Percentiles rank a stretch among this genome's conserved stretches.
phyloP scores from a whole-genome alignment of 1,284 basidiomycete species.

The Fomitopsis palustris region DNA sequence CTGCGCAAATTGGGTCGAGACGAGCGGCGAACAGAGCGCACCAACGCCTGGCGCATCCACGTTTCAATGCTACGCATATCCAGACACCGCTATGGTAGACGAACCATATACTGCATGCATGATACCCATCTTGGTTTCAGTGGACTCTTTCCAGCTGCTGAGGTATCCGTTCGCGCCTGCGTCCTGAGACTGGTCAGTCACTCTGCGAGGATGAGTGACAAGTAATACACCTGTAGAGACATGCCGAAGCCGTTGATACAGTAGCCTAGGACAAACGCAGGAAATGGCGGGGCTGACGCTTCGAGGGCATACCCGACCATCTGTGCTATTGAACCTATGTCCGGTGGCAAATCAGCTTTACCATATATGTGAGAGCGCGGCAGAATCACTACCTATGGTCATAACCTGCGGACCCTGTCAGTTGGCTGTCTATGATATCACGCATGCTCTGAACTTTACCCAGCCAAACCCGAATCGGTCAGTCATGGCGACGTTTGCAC shows the following conservation, averaged over 20 bases:
- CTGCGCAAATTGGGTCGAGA: no score
- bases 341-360: no score
- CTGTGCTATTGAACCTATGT: conserved; percentile 29
- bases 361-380: neutral
- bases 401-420: conserved; percentile 19
- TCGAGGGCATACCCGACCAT: conserved; percentile 51
- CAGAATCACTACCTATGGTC: conserved; percentile 18
- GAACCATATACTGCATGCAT: conserved; percentile 46
- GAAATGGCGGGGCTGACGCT: conserved; percentile 61
- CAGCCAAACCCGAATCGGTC: conserved; percentile 55
- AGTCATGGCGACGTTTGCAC: conserved; percentile 46
- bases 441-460: conserved; percentile 30
- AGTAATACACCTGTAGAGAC: conserved; percentile 13
- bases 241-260: conserved; percentile 59
- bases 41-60: no score
- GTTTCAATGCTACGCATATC: no score
- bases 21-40: no score
- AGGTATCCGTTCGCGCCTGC: conserved; percentile 58
- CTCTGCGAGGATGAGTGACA: neutral
- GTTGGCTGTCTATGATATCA: neutral
- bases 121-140: conserved; percentile 57
- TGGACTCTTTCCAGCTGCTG: conserved; percentile 41
- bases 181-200: conserved; percentile 31
- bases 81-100: no score
- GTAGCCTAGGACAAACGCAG: conserved; percentile 56